Evolutionary conservation across 208 protist species (phyloP), one percentile per base, ranked within the genome.

Genomic region (Herpetomonas tarakana): DNA sequence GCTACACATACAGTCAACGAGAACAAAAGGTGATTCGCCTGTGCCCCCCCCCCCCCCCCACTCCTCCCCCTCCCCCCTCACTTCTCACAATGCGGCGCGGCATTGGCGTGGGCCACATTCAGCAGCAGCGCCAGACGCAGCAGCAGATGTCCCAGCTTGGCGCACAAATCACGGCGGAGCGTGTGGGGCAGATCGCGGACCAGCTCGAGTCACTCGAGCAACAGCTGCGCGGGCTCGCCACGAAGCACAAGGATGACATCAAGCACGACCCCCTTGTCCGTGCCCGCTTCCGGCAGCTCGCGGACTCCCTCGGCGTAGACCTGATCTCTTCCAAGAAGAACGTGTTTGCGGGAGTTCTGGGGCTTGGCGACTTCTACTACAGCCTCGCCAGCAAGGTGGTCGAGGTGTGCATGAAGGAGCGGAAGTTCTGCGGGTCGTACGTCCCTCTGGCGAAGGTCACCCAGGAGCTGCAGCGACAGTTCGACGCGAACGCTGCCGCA

Each of bases 271-370:
- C 89, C 0, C 60, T 92, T 1, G 82, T 92, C n/a, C 86, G 89
- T 28, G 86, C 83, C 0, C 78, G 84, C 18, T 95, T 95, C 52
- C 81, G 86, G 2, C 89, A 95, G 68, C 62, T 95, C 3, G 86
- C 89, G 1, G 89, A 95, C 76, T 92, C 83, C 12, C 78, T 95
- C 24, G 86, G 86, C 25, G 76, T 95, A 14, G 89, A 95, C 52
- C 66, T 95, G 7, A 83, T 95, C 39, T 93, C 86, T 1, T 93
- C 86, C 24, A 88, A 86, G 65, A 89, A 88, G 61, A 95, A 93
- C 64, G 72, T 93, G 2, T 95, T 95, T 57, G 65, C 89, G 9
- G 82, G 76, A 16, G 67, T 75, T 14, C 65, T 95, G 6, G 85
- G 86, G 4, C 74, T 95, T 27, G 89, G 85, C 31, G 78, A 95